phyloP scores from a whole-genome alignment of 768 basidiomycete genomes.

The Lyophyllum atratum region DNA sequence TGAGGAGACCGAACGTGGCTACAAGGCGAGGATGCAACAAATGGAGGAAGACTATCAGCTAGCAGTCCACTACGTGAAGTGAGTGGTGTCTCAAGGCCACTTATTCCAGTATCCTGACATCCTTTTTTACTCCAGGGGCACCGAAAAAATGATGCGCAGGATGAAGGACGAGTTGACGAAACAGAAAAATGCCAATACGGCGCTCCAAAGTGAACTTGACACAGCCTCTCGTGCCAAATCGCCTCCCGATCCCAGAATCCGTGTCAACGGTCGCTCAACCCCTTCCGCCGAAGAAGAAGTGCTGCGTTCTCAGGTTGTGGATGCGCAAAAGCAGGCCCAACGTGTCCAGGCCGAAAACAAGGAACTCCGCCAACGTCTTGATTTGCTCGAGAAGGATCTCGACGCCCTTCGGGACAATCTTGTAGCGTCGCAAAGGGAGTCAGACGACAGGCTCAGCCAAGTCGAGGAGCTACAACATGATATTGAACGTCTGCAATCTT shows the following conservation, averaged over 20 bases:
- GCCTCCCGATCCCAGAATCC: slow-evolving; percentile 41
- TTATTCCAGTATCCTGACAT: slow-evolving; percentile 10
- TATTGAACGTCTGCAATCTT: slow-evolving; percentile 72
- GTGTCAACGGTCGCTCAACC: slow-evolving; percentile 74
- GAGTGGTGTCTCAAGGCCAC: slow-evolving; percentile 33
- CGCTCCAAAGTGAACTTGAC: slow-evolving; percentile 86
- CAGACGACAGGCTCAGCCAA: slow-evolving; percentile 73
- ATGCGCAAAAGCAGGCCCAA: slow-evolving; percentile 76
- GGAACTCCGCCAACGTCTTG: slow-evolving; percentile 73
- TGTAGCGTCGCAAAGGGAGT: slow-evolving; percentile 71
- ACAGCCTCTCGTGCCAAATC: slow-evolving; percentile 60
- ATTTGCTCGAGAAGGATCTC: slow-evolving; percentile 74
- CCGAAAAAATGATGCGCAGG: slow-evolving; percentile 95
- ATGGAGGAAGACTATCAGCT: slow-evolving; percentile 96
- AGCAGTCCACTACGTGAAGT: slow-evolving; percentile 98
- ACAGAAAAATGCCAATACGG: slow-evolving; percentile 80
- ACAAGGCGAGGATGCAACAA: slow-evolving; percentile 80
- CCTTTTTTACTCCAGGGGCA: slow-evolving; percentile 71
- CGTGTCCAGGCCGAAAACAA: slow-evolving; percentile 74
- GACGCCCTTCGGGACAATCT: slow-evolving; percentile 70
- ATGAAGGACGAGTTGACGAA: slow-evolving; percentile 95
- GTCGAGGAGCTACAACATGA: slow-evolving; percentile 83
- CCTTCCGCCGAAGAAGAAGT: slow-evolving; percentile 79
- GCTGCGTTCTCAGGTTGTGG: slow-evolving; percentile 70
- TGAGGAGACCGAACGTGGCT: slow-evolving; percentile 75